Base-by-base conservation (phyloP, 2,329 filamentous ascomycete genomes). In the Diaporthe citrichinensis region DNA sequence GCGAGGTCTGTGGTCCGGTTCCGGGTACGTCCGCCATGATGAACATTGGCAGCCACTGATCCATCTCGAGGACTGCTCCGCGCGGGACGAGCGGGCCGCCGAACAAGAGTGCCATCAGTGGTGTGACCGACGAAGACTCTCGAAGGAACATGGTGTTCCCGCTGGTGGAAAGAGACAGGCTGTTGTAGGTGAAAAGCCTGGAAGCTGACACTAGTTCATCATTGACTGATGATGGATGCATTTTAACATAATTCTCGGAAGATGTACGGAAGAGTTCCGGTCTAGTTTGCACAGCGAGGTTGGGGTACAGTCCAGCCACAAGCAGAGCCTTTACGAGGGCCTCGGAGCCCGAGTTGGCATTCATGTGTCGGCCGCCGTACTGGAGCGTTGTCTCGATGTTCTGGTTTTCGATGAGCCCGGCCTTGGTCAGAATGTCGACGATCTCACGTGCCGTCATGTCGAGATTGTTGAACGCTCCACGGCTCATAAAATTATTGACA, bases 251-350 rank as follows among this genome's bases (percentile, higher is more conserved):
- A 36, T 44, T 71, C 20, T 74, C 72, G 39, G n/a, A 14, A 49
- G 20, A 8, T 23, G 69, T 72, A 4, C 69, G 59, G 44, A 65
- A 58, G 1, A n/a, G 20, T 12, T 12, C 14, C 20, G 6, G 12
- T 34, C n/a, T 44, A 4, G 12, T 31, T 2, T 44, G 34, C 31
- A 59, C 46, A 9, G 84, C 87, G 36, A 89, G 62, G 69, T 89
- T 88, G 3, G 87, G 86, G 73, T 85, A 84, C 31, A 85, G 78
- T 15, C 86, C 86, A 25, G 87, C 84, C 17, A 86, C 76, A 5
- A 86, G 77, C n/a, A 90, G 80, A 20, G 86, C 84, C 75, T 87
- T 88, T 72, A 90, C 82, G 36, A 90, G 81, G 1, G 82, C 79
- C 1, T 81, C 74, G 53, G 85, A 85, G 46, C 82, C 74, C 4